Base-by-base conservation (phyloP, 2,329 filamentous ascomycete genomes). In the Parastagonospora nodorum region DNA sequence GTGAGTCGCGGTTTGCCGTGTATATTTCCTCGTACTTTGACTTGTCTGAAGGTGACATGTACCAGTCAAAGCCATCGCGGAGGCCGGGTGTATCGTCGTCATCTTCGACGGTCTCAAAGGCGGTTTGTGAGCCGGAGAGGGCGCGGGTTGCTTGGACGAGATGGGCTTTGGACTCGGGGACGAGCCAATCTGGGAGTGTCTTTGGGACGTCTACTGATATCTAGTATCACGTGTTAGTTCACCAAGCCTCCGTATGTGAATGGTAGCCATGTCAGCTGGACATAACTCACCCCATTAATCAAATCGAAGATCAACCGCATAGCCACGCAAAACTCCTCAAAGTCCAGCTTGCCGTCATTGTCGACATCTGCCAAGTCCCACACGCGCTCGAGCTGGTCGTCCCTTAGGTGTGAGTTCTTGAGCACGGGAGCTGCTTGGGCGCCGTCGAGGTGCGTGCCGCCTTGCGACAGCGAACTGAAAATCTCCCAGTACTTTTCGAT, bases 11-110 rank as follows among this genome's bases (percentile, higher is more conserved):
- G 77, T 92, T 95, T 66, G 95, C 92, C 58, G 88, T 89, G 77
- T 97, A 99, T 75, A 99, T 99, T 65, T 93, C 90, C 75, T 97
- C 92, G 78, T 99, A 99, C 76, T 97, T 97, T 58, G 85, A 72
- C 77, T 95, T 95, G 77, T 99, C 92, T 28, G 80, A 76, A 0
- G 94, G 94, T 53, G 86, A 92, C 91, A 99, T 99, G 78, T 99
- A 99, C 94, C 94, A 99, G 74, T 99, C 94, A 74, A 99, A 99
- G 10, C 93, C 93, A 75, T 97, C 92, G 73, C 96, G 96, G 56
- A 99, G 80, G 1, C 92, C 92, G 1, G 86, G 85, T 4, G 87
- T 86, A 63, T 96, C 92, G 53, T 96, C 82, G 63, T 92, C 89
- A 51, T 80, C 77, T 47, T 92, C 88, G 52, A 96, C 85, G 55